Evolutionary conservation across 176 grass and related monocot genomes (phyloP), one percentile per base, ranked within the genome.

Genomic region (Aegilops sharonensis): DNA sequence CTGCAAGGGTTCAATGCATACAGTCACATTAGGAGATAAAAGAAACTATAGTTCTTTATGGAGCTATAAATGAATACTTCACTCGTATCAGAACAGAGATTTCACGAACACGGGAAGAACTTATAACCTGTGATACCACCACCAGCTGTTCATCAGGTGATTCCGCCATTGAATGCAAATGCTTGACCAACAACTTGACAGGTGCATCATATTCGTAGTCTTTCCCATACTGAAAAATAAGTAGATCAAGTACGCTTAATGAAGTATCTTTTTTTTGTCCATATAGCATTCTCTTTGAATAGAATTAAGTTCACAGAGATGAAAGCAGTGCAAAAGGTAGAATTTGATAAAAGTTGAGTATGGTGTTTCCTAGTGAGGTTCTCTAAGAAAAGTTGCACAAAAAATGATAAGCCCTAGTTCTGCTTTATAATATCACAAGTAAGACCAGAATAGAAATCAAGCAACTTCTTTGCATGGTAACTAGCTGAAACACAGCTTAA

Each of bases 141-240:
- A 98, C 90, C 37, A 98, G 79, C 82, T 96, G 94, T 84, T 96
- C 97, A 85, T 92, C 94, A 83, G 84, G 93, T 72, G 97, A 96
- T 77, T 96, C 81, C 11, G 92, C 91, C 97, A 98, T 98, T 59
- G 92, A 23, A 90, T 98, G 97, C 50, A 98, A 85, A 88, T 95
- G 94, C 77, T 98, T 98, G 59, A 96, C 94, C 85, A 98, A 91
- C 97, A 98, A 83, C 88, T 96, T 98, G 59, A 96, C 97, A 82
- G 97, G 94, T 69, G 97, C 97, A 92, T 98, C 92, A 87, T 90
- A 98, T 73, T 96, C 97, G 25, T 98, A 98, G 75, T 96, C 94
- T 80, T 98, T 94, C 40, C 97, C 97, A 88, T 96, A 98, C 97
- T 98, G 89, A 75, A 37, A 91, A 13, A 85, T 56, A 72, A 82